Base-by-base conservation (phyloP, 495 filamentous ascomycete genomes). In the Sordaria brevicollis region DNA sequence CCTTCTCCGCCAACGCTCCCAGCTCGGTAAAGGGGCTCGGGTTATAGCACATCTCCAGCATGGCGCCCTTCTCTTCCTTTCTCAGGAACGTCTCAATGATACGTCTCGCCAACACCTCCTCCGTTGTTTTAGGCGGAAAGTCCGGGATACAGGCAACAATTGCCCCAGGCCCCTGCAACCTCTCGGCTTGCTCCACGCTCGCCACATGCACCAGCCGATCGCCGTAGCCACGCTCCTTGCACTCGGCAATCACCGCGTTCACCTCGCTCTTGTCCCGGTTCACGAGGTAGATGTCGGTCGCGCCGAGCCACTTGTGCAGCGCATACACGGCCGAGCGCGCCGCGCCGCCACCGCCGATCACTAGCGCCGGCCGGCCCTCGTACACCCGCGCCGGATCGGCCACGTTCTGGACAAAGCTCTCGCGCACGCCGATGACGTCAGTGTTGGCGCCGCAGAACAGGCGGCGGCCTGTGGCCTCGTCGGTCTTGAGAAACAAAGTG, bases 1-100 rank as follows among this genome's bases (percentile, higher is more conserved):
- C 81, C 2, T 77, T 77, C 67, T 85, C 81, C 25, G 86, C 85
- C 35, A 90, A 72, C 68, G 79, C 78, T 5, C 84, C 88, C 67
- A 92, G 86, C 71, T 84, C 84, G 0, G 90, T 93, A 78, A 86
- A 87, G 0, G 89, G 89, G 43, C 81, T 79, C 1, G 90, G 90
- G 75, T 92, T 89, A 76, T 93, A 92, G 81, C 90, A 92, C 90
- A 93, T 92, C 80, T 93, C 91, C 71, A 92, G 77, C 39, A 93
- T 87, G 8, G 86, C 86, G 10, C 90, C 90, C 81, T 90, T 89
- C 11, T 69, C 36, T 67, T 82, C 77, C 80, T 81, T 78, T 67
- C 75, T 36, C 57, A 90, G 74, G 74, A 92, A 83, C 15, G 81
- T 79, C 78, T 88, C 81, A n/a, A 86, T 79, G 15, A 90, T 83